Base-by-base conservation (phyloP, 768 basidiomycete species). In the Mycena rosella region DNA sequence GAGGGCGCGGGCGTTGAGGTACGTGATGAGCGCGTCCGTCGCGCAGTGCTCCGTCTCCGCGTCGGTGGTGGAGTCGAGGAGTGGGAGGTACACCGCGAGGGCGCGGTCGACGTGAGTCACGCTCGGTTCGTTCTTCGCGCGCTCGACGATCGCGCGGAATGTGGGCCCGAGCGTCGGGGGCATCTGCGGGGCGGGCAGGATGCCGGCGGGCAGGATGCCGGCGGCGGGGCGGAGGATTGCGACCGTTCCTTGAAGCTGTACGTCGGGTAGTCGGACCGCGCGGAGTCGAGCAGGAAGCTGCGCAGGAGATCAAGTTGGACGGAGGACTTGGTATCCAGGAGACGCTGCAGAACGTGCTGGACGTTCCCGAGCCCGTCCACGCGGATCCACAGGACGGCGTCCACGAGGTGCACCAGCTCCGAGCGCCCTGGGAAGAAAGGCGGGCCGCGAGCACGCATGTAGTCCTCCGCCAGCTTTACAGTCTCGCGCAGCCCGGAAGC, bases 71-170 rank as follows among this genome's bases (percentile, higher is more conserved):
- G 30, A n/a, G 20, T 60, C 59, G 59, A 60, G 38, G 5, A 60
- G 44, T 5, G 52, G 58, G 11, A 67, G 30, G 22, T 47, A 58
- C n/a, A 65, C 38, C 3, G 49, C 38, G 14, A 54, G 14, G 36
- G 38, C 49, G 32, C 47, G 63, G 65, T 66, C 65, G 44, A 66
- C 22, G 48, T 66, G 65, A 17, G 22, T 66, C 3, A 60, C 42
- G 8, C 14, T 47, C 5, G 27, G 13, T 1, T 34, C 24, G 14
- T 54, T 42, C 26, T 48, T 54, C 10, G 30, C 17, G 27, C 32
- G 44, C 49, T 49, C 32, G 24, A 67, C 52, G 18, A 60, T 61
- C 26, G 44, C 42, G 13, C 26, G 32, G 15, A 67, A 49, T 14
- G 59, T 56, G 18, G 24, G 24, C n/a, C 30, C 24, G 1, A 56